These are phyloP conservation scores for Camellia lanceoleosa DNA, from an alignment of 148 eudicot genomes.

Conservation along the genomic window DNA sequence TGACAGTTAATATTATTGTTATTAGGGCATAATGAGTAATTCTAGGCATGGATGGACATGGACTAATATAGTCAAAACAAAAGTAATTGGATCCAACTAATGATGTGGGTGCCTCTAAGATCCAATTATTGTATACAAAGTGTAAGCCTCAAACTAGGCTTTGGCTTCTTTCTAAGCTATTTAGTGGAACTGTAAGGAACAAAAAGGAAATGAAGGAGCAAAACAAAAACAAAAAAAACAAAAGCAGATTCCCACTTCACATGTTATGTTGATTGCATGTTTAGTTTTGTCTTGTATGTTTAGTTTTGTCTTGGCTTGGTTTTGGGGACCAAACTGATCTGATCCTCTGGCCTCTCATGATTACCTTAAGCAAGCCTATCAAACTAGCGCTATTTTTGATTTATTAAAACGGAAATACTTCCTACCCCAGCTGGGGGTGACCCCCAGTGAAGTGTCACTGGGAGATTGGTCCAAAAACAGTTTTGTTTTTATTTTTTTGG, in stretches of 20 bases:
- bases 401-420: too few species aligned
- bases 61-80: constrained; percentile 12
- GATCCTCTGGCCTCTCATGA: constrained; percentile 18
- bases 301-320: constrained; percentile 25
- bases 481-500: too few species aligned
- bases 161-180: constrained; percentile 3
- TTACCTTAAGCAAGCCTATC: constrained; percentile 1
- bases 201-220: constrained; percentile 7
- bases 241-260: constrained; percentile 36
- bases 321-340: constrained; percentile 25
- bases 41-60: not conserved
- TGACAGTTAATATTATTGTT: not conserved
- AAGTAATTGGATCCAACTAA: constrained; percentile 10
- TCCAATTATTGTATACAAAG: constrained; percentile 14
- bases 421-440: too few species aligned
- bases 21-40: not conserved
- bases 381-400: too few species aligned
- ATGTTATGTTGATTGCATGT: constrained; percentile 24
- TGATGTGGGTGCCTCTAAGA: constrained; percentile 3
- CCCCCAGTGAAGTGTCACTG: too few species aligned
- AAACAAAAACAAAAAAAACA: not conserved
- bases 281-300: not conserved
- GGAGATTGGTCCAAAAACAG: too few species aligned
- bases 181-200: constrained; percentile 29
- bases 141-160: constrained; percentile 14